These are phyloP conservation scores for Calocybe gangraenosa DNA, from an alignment of 768 basidiomycete species.

Conservation along the genomic window DNA sequence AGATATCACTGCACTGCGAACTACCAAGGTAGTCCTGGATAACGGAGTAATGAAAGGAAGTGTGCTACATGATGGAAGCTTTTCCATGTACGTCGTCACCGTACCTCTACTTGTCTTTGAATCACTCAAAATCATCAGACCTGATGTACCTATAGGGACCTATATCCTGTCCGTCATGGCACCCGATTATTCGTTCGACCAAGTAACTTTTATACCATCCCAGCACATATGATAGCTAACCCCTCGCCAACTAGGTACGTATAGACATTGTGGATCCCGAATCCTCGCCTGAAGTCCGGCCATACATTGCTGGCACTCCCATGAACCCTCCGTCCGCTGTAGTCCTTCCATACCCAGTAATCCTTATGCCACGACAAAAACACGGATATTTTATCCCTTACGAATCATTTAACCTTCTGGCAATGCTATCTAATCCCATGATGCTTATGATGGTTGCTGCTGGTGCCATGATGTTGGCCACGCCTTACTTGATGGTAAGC, in stretches of 20 bases:
- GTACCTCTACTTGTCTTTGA: background rate
- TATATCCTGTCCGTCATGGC: slow-evolving; percentile 67
- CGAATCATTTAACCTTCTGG: slow-evolving; percentile 69
- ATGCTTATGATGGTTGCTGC: slow-evolving; percentile 72
- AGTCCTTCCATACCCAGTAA: slow-evolving; percentile 58
- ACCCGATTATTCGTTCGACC: slow-evolving; percentile 68
- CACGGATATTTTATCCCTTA: slow-evolving; percentile 63
- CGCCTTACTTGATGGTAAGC: slow-evolving; percentile 73
- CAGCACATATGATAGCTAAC: background rate
- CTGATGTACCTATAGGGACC: slow-evolving; percentile 61
- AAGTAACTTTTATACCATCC: slow-evolving; percentile 35
- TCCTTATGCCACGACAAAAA: slow-evolving; percentile 49
- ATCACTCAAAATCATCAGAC: slow-evolving; percentile 36
- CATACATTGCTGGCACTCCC: slow-evolving; percentile 68
- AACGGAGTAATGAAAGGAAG: slow-evolving; percentile 49
- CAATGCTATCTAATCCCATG: slow-evolving; percentile 83
- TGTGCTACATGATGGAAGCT: slow-evolving; percentile 54
- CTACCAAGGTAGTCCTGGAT: slow-evolving; percentile 58
- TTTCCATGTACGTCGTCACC: slow-evolving; percentile 53
- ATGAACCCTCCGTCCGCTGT: slow-evolving; percentile 53
- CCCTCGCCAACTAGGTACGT: slow-evolving; percentile 50
- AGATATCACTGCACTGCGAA: slow-evolving; percentile 37
- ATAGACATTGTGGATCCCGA: slow-evolving; percentile 53
- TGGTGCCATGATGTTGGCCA: slow-evolving; percentile 62
- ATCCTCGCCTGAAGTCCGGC: slow-evolving; percentile 43